Base-by-base conservation (phyloP, 192 early-diverging fungal genomes). In the Lunasporangiospora selenospora region DNA sequence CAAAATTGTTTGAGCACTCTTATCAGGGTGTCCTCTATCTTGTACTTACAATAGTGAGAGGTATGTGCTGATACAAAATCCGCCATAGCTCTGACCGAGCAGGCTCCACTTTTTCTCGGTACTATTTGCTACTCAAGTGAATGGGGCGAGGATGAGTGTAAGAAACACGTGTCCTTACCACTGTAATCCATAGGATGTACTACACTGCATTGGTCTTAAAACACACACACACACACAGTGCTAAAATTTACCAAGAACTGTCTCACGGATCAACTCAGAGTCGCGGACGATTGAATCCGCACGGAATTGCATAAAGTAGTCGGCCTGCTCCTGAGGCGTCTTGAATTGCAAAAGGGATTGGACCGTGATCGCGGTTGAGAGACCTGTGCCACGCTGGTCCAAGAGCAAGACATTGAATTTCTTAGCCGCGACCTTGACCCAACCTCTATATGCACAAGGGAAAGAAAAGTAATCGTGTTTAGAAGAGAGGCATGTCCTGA, bases 281-380 rank as follows among this genome's bases (percentile, higher is more conserved):
- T 90, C 88, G 18, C 80, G 78, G 19, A 90, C 85, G 41, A 90
- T 90, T 40, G 75, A 85, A 55, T 90, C 88, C 4, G 88, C 88
- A 38, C 88, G 80, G 62, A 90, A 90, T 43, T 83, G 67, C 44
- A 77, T 84, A 32, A 87, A 71, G 49, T 90, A 87, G 16, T 85
- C 75, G 3, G 81, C 82, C 51, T 88, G 85, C 9, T 77, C 84
- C 24, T 82, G 76, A 30, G 82, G 76, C 1, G 81, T 71, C 11
- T 77, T 51, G 49, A 84, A 82, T 21, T 67, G 58, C 0, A 75
- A 80, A 0, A 90, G 70, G 2, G 67, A 66, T 27, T 76, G 76
- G 13, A 82, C 77, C 4, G 79, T 83, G 32, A 90, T 79, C 18
- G 84, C 63, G 13, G 84, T 75, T 15, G 88, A 90, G 29, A 84